Evolutionary conservation across 345 rosid species (phyloP), one percentile per base, ranked within the genome.

Genomic region (Cardamine resedifolia): DNA sequence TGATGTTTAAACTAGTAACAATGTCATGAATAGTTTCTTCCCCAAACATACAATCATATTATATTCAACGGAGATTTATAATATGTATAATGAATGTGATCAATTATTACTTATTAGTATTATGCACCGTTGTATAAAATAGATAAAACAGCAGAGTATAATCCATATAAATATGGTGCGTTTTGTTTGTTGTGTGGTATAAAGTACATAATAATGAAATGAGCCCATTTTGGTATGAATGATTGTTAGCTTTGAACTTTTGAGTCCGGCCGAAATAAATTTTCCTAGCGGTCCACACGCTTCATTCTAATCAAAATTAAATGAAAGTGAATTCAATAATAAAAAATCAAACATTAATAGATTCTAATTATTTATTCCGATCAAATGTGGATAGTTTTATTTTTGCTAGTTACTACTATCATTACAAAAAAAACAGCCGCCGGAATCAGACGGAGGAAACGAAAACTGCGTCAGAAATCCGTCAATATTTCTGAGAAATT

Each of bases 231-330:
- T 23, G 57, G 10, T n/a, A 33, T 53, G n/a, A 55, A 55, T 44
- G 39, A 64, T 55, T 64, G 23, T 56, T 64, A 57, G 65, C 36
- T 11, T 64, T 66, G 39, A 73, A 45, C 43, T 64, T 62, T 64
- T 64, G 51, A 73, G 31, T 55, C 77, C 71, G 56, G 55, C 16
- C 28, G 64, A 53, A 23, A 55, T 44, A 44, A 55, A 31, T 23
- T 6, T 52, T 6, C 45, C 6, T 28, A 39, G 14, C 34, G 56
- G 70, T 72, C 76, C 70, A 6, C 47, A 72, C 34, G 34, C 56
- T 23, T n/a, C 10, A 16, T 47, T 33, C 14, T 73, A 52, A 26
- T 43, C 2, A 45, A 64, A 72, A 27, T 2, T n/a, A 27, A 10
- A 34, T 34, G n/a, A n/a, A n/a, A n/a, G 23, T 39, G 58, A 71